Conservation (phyloP, 148 eudicot genomes). For the Drosera capensis region DNA sequence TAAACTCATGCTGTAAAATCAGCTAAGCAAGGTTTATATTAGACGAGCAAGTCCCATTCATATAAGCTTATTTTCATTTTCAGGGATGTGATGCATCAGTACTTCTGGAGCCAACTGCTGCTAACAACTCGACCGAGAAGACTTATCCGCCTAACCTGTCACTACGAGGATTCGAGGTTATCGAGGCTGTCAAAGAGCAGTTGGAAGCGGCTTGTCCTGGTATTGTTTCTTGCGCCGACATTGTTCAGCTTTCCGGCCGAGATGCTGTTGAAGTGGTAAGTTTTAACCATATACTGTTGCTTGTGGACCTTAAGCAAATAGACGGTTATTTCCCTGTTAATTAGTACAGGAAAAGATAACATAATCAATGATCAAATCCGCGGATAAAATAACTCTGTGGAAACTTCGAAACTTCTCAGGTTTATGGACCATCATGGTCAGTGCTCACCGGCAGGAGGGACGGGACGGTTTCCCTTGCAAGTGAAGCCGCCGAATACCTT, state of each 20-base stretch:
- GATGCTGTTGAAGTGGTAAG: slow-evolving; percentile 28
- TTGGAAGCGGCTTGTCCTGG: slow-evolving; percentile 34
- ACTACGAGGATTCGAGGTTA: slow-evolving; percentile 32
- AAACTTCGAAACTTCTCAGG: slow-evolving; percentile 3
- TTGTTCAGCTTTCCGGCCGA: slow-evolving; percentile 30
- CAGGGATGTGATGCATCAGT: slow-evolving; percentile 56
- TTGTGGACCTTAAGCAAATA: not conserved
- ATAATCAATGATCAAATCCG: not conserved
- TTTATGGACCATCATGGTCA: slow-evolving; percentile 32
- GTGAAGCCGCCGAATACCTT: slow-evolving; percentile 16
- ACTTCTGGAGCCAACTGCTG: slow-evolving; percentile 18
- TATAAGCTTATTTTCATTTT: not conserved
- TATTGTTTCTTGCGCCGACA: slow-evolving; percentile 46
- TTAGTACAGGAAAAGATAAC: not conserved
- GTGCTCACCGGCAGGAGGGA: slow-evolving; percentile 36
- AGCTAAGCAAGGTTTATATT: too few species aligned
- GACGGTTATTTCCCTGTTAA: not conserved
- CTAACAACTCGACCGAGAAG: slow-evolving; percentile 25
- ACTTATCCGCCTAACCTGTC: slow-evolving; percentile 20
- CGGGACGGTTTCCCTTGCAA: slow-evolving; percentile 19
- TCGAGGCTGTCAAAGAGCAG: slow-evolving; percentile 25
- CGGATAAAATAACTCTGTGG: not conserved
- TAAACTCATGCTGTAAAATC: not conserved
- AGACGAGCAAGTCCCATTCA: too few species aligned
- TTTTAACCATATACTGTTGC: not conserved